Percentiles rank a stretch among this genome's conserved stretches.
These are phyloP conservation scores for Neofusicoccum kwambonambiense DNA, from an alignment of 2,329 filamentous ascomycete species.

Conservation along the genomic window DNA sequence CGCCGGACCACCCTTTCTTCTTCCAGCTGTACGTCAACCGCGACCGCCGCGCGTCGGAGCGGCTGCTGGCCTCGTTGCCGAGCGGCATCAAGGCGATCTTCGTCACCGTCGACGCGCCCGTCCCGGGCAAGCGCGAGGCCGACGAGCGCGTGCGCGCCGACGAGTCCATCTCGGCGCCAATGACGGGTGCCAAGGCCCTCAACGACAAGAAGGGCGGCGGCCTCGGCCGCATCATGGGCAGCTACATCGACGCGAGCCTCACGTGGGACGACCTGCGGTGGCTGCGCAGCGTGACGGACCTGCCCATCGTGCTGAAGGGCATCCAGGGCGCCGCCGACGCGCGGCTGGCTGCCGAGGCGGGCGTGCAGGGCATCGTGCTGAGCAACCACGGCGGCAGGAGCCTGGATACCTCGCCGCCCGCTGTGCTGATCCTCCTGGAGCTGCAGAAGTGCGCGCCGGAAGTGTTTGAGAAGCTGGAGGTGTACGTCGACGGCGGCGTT, in stretches of 20 bases:
- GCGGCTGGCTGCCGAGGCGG: conserved; percentile 41
- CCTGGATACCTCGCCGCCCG: conserved; percentile 43
- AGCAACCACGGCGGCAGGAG: conserved; percentile 56
- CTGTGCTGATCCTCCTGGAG: conserved; percentile 38
- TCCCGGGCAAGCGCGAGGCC: conserved; percentile 55
- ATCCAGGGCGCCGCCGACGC: conserved; percentile 43
- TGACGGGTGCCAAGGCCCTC: conserved; percentile 49
- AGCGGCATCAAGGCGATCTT: conserved; percentile 55
- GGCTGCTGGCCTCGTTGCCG: conserved; percentile 47
- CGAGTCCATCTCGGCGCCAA: conserved; percentile 46
- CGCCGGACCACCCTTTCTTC: conserved; percentile 42
- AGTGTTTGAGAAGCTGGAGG: conserved; percentile 35
- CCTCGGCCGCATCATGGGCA: conserved; percentile 57
- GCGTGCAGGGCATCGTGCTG: conserved; percentile 48
- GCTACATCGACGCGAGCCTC: conserved; percentile 58
- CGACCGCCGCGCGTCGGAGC: conserved; percentile 51
- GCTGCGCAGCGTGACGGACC: conserved; percentile 32
- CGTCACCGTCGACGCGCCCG: conserved; percentile 59
- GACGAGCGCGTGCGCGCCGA: conserved; percentile 48
- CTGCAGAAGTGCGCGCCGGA: conserved; percentile 38
- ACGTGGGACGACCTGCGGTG: conserved; percentile 46
- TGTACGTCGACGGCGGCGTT: conserved; percentile 40
- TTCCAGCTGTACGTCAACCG: conserved; percentile 65
- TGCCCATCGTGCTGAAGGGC: conserved; percentile 43
- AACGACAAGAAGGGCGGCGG: conserved; percentile 58